Conservation (phyloP, 495 filamentous ascomycete species). For the Penicillium crystallinum region DNA sequence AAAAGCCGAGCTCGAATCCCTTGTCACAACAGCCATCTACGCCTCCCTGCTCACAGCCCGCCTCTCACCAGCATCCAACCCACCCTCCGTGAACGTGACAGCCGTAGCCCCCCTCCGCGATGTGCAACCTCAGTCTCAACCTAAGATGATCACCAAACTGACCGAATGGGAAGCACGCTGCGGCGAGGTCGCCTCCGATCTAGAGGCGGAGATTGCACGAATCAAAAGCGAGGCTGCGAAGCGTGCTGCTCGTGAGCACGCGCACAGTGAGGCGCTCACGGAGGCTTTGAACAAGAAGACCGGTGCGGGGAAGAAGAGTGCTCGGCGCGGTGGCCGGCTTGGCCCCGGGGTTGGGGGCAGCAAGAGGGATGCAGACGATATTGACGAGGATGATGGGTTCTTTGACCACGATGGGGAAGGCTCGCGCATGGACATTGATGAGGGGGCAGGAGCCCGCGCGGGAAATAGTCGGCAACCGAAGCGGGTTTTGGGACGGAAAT, state of each 20-base stretch:
- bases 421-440: conserved; percentile 47
- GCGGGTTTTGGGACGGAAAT: conserved; percentile 39
- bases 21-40: conserved; percentile 88
- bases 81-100: conserved; percentile 66
- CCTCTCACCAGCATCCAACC: conserved; percentile 63
- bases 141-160: conserved; percentile 60
- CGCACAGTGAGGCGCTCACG: conserved; percentile 43
- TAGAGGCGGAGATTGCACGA: conserved; percentile 64
- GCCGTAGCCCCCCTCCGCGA: conserved; percentile 82
- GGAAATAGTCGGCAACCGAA: conserved; percentile 33
- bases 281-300: conserved; percentile 31
- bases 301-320: conserved; percentile 11
- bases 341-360: conserved; percentile 25
- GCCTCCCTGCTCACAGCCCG: conserved; percentile 72
- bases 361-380: conserved; percentile 41
- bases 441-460: conserved; percentile 27
- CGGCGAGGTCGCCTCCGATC: conserved; percentile 62
- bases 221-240: conserved; percentile 52
- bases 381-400: conserved; percentile 44
- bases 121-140: conserved; percentile 63
- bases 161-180: conserved; percentile 73
- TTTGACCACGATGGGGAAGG: conserved; percentile 45
- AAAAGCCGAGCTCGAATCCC: conserved; percentile 74
- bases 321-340: conserved; percentile 15
- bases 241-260: conserved; percentile 44